phyloP scores from a whole-genome alignment of 208 protist species.

The Strigomonas galati region DNA sequence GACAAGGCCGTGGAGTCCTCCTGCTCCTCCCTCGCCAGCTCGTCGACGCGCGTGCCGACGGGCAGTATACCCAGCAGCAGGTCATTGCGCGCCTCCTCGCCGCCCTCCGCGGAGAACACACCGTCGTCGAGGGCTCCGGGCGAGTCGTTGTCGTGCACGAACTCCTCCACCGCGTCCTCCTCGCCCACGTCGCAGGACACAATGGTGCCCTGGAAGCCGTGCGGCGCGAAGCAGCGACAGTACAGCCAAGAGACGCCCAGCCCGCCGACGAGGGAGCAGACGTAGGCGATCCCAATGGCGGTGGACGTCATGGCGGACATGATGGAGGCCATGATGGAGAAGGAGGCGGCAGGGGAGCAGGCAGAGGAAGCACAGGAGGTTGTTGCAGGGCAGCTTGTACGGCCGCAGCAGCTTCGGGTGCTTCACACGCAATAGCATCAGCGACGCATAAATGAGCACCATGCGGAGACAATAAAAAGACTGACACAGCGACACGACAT shows the following conservation, averaged over 20 bases:
- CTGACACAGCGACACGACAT: conserved; percentile 77
- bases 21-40: too few species aligned
- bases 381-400: conserved; percentile 69
- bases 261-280: conserved; percentile 56
- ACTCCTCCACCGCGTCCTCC: conserved; percentile 32
- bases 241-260: conserved; percentile 60
- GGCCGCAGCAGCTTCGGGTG: conserved; percentile 73
- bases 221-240: conserved; percentile 61
- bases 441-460: conserved; percentile 65
- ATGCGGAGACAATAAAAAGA: conserved; percentile 79
- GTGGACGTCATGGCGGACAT: conserved; percentile 53
- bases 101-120: conserved; percentile 56
- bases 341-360: conserved; percentile 53
- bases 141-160: conserved; percentile 12
- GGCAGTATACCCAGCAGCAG: conserved; percentile 61
- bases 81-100: conserved; percentile 28
- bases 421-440: conserved; percentile 71
- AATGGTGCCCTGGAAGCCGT: conserved; percentile 83
- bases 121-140: conserved; percentile 21
- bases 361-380: conserved; percentile 44
- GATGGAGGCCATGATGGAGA: conserved; percentile 61
- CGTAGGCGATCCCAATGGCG: conserved; percentile 59
- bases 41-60: background rate
- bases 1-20: too few species aligned
- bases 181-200: conserved; percentile 58